phyloP scores from a whole-genome alignment of 2,329 filamentous ascomycete species.

The Colletotrichum tropicale region DNA sequence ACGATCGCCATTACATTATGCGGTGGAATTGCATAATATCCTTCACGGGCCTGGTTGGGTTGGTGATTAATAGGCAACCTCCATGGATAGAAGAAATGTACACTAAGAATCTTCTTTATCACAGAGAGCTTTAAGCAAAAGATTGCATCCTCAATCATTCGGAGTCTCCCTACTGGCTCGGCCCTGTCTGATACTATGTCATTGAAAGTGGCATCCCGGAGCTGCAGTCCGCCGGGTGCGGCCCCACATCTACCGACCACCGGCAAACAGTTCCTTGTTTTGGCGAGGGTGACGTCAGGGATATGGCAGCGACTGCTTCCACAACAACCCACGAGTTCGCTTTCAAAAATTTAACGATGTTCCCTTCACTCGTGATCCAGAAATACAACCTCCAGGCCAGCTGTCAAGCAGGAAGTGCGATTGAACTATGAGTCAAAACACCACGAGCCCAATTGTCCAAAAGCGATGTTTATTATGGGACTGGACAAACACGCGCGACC shows the following conservation, averaged over 20 bases:
- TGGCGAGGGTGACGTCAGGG: not conserved
- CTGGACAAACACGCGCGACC: conserved; percentile 42
- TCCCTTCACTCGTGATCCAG: not conserved
- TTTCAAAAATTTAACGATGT: not conserved
- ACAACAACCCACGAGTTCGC: not conserved
- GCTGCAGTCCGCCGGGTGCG: not conserved
- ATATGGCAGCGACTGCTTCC: not conserved
- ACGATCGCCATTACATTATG: not conserved
- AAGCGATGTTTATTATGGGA: conserved; percentile 48
- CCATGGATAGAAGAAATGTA: no score
- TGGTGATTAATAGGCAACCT: not conserved
- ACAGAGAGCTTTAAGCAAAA: no score
- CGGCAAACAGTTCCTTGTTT: not conserved
- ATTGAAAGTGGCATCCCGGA: not conserved
- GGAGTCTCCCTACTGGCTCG: not conserved
- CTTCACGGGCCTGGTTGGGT: not conserved
- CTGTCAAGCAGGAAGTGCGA: not conserved
- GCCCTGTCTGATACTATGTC: not conserved
- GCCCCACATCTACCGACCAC: not conserved
- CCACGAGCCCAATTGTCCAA: not conserved
- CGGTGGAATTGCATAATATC: accelerated
- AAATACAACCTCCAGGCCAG: not conserved
- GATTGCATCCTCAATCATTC: accelerated
- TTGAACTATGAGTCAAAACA: not conserved
- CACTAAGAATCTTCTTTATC: no score